Conservation (phyloP, 768 basidiomycete genomes). For the Fomitopsis serialis region DNA sequence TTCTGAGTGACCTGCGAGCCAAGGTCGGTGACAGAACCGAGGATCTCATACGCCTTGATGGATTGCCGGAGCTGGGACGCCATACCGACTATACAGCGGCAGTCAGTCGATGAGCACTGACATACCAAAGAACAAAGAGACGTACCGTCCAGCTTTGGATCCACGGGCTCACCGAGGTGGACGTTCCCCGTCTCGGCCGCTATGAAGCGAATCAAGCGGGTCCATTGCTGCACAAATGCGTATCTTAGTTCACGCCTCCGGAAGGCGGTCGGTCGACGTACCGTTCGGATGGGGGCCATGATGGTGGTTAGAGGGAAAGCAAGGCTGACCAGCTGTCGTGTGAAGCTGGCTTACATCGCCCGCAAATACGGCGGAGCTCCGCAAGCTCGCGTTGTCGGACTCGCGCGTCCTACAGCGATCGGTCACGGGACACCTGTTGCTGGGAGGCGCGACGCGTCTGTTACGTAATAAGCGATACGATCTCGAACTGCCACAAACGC, state of each 20-base stretch:
- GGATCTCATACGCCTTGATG: slow-evolving; percentile 68
- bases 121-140: neutral
- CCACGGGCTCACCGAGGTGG: slow-evolving; percentile 75
- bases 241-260: neutral
- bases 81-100: slow-evolving; percentile 42
- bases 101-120: slow-evolving; percentile 1
- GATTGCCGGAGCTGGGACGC: slow-evolving; percentile 45
- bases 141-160: slow-evolving; percentile 59
- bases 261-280: slow-evolving; percentile 21
- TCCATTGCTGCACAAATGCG: slow-evolving; percentile 51
- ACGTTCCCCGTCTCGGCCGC: slow-evolving; percentile 69
- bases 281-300: slow-evolving; percentile 59
- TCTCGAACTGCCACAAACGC: neutral
- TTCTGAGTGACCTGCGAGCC: slow-evolving; percentile 56
- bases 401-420: neutral
- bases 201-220: slow-evolving; percentile 76
- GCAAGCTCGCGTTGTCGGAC: neutral
- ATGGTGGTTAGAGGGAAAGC: slow-evolving; percentile 6
- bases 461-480: neutral
- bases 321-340: neutral
- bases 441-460: slow-evolving; percentile 6
- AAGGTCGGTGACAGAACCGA: slow-evolving; percentile 64
- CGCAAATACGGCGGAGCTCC: slow-evolving; percentile 4
- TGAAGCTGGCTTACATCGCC: neutral
- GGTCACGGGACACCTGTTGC: neutral